These are phyloP conservation scores for Paraphoma sp. DNA, from an alignment of 2,329 filamentous ascomycete genomes.

Conservation along the genomic window DNA sequence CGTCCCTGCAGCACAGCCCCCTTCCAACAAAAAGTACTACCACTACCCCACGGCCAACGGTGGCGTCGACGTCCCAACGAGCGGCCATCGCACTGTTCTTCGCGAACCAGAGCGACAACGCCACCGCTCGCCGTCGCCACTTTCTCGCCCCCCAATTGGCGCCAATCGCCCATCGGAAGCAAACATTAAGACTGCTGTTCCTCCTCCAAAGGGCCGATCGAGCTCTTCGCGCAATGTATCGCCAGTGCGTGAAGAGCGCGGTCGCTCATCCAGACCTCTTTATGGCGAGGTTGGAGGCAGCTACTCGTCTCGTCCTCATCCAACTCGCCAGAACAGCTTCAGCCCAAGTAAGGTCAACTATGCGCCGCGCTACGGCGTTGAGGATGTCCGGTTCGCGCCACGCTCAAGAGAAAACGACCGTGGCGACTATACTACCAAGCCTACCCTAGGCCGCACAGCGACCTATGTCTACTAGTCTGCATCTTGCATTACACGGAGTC, in stretches of 20 bases:
- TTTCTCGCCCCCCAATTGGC: slow-evolving; percentile 42
- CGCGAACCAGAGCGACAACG: slow-evolving; percentile 39
- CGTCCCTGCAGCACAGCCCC: slow-evolving; percentile 25
- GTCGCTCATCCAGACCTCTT: slow-evolving; percentile 25
- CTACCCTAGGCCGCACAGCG: slow-evolving; percentile 28
- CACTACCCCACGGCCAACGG: slow-evolving; percentile 34
- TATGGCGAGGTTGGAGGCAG: slow-evolving; percentile 31
- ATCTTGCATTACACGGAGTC: neutral
- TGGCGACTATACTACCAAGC: slow-evolving; percentile 30
- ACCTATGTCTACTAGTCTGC: slow-evolving; percentile 40
- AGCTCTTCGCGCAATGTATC: slow-evolving; percentile 28
- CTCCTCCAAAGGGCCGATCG: slow-evolving; percentile 27
- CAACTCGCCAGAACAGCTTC: slow-evolving; percentile 37
- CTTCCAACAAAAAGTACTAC: slow-evolving; percentile 30
- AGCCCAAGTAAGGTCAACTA: slow-evolving; percentile 42
- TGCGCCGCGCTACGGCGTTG: slow-evolving; percentile 36
- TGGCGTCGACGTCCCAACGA: slow-evolving; percentile 32
- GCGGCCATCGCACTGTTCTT: slow-evolving; percentile 39
- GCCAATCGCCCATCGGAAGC: slow-evolving; percentile 34
- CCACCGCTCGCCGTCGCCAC: slow-evolving; percentile 38
- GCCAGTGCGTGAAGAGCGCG: slow-evolving; percentile 32
- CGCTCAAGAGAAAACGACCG: slow-evolving; percentile 28
- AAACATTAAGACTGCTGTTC: slow-evolving; percentile 19
- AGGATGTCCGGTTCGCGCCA: slow-evolving; percentile 46
- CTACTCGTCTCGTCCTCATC: slow-evolving; percentile 15